Base-by-base conservation (phyloP, 2,329 filamentous ascomycete genomes). In the Aspergillus versicolor region DNA sequence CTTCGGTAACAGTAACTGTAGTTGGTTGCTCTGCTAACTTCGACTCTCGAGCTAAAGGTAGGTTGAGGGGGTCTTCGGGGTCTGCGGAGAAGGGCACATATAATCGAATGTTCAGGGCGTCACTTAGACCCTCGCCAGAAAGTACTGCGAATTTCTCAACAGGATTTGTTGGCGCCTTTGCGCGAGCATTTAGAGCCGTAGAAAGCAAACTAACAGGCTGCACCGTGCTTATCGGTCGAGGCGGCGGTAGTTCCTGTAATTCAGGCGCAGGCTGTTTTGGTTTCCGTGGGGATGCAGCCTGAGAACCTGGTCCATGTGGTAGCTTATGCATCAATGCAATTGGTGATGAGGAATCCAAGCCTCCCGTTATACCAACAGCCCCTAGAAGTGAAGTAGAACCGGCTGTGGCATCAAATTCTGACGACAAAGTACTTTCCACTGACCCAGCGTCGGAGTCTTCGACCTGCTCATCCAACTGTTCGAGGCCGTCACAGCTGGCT, bases 91-190 rank as follows among this genome's bases (percentile, higher is more conserved):
- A 86, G 0, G 85, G 84, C 15, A 80, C 78, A 65, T 85, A 87
- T 15, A 88, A 81, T 65, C 84, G 86, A 69, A 88, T 81, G 70
- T 85, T 86, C 11, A 88, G 71, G 2, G 84, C 82, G 57, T 82
- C 84, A 5, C 77, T 78, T 58, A 84, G 81, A n/a, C 82, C 84
- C 62, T 84, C 84, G 11, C 83, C 85, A 57, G 82, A 85, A 19
- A 87, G 75, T 5, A 79, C 77, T 4, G 83, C 84, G 66, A 85
- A 88, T 37, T 79, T 78, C 64, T 87, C 84, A 17, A 87, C 75
- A 1, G 85, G 84, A 64, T 86, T 85, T n/a, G 79, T 81, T 9
- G 82, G 82, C 44, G 80, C 82, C 47, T 80, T 75, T 58, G 81
- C 81, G 59, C 81, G 82, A 6, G 82, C 82, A 61, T 82, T 82